Percentiles rank a stretch among this genome's conserved stretches.
Conservation (phyloP, 2,329 filamentous ascomycete genomes). For the Capronia coronata region DNA sequence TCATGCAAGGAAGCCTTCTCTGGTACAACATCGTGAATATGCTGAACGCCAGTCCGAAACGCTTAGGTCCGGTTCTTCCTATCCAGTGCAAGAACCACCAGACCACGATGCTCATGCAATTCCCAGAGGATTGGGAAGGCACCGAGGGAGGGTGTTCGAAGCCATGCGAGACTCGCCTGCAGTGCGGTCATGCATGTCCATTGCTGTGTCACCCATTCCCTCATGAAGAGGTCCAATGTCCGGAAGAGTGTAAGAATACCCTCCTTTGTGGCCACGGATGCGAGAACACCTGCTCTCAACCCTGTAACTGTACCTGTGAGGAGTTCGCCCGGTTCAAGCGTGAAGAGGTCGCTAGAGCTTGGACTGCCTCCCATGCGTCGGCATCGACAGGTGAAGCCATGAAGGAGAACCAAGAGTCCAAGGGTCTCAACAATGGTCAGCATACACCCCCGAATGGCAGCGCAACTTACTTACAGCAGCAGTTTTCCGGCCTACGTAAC, state of each 20-base stretch:
- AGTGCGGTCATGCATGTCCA: constrained; percentile 50
- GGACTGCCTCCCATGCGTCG: not conserved
- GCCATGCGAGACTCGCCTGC: constrained; percentile 40
- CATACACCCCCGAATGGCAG: constrained; percentile 10
- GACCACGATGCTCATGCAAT: constrained; percentile 45
- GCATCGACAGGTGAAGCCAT: not conserved
- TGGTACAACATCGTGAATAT: constrained; percentile 48
- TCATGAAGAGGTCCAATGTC: constrained; percentile 34
- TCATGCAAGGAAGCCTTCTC: constrained; percentile 42
- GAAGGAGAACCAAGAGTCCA: not conserved
- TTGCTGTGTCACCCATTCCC: constrained; percentile 46
- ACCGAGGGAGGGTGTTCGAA: constrained; percentile 49
- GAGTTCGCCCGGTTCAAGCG: constrained; percentile 9
- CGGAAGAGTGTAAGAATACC: constrained; percentile 31
- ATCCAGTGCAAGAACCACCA: constrained; percentile 58
- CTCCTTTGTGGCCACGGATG: constrained; percentile 24
- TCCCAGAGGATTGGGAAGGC: constrained; percentile 40
- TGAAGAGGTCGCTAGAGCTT: constrained; percentile 1
- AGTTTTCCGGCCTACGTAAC: constrained; percentile 1
- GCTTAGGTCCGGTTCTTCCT: constrained; percentile 51
- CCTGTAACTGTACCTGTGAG: constrained; percentile 22
- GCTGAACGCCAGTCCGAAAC: constrained; percentile 33
- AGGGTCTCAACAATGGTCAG: constrained; percentile 14
- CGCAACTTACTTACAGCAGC: constrained; percentile 18
- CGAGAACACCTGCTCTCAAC: constrained; percentile 15